Base-by-base conservation (phyloP, 805 yeast species). In the Nematodospora valgi region DNA sequence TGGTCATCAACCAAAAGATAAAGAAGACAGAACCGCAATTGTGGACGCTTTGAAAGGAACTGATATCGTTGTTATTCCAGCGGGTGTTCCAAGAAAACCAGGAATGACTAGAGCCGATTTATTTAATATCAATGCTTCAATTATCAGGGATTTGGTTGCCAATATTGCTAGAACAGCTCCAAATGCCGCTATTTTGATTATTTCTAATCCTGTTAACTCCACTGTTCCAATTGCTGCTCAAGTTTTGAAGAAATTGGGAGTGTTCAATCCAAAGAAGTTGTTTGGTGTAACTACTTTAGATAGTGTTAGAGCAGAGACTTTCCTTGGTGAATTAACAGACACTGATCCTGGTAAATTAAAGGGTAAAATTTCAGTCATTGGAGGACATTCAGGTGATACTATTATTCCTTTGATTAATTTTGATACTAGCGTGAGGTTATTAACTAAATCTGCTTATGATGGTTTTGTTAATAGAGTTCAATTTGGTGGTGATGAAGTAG, bases 401-500 rank as follows among this genome's bases (percentile, higher is more conserved):
- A 67, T 67, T 35, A 67, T 67, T 11, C 73, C 73, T 6, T 62
- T 67, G 35, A 41, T 52, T 14, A 40, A 54, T 31, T 34, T 42
- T 22, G 45, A 50, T 27, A 38, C 34, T 14, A 45, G 48, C 27
- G 51, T 43, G 2, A 11, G 20, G 5, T 20, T 42, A 5, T 46
- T 51, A 16, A 34, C 38, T 27, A 26, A 39, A 16, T 23, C 39
- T 19, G 38, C 43, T 9, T 54, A 54, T 38, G 46, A 54, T 10
- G 48, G 49, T 23, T 64, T 68, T 48, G 49, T 67, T 38, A 53
- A 64, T 51, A 54, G 74, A 44, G 74, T 68, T 24, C 74, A 67
- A 48, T 68, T 59, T 43, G 95, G 95, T 43, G 98, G 98, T 57
- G 98, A 89, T 59, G 97, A 91, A 64, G 95, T 89, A 31, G 98